Evolutionary conservation across 805 yeast genomes (phyloP), one percentile per base, ranked within the genome.

Genomic region (Yarrowia sp.): DNA sequence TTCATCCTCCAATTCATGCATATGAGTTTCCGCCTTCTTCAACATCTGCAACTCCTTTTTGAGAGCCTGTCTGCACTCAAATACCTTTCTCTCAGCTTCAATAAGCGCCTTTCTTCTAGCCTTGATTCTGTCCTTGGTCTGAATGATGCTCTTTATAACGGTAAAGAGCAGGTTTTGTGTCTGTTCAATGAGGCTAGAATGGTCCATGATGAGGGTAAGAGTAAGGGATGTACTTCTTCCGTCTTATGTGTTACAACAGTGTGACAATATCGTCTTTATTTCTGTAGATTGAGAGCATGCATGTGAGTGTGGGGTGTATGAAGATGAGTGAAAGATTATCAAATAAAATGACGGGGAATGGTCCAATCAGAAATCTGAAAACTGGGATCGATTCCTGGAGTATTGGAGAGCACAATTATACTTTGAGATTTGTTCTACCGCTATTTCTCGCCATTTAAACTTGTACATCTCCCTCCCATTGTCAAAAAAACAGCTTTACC

Each of bases 21-120:
- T 55, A 14, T 55, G 61, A 1, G 7, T 22, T 19, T 55, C 61
- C 8, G 46, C 14, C n/a, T 14, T 40, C 11, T 40, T 41, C 32
- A 55, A 26, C 43, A 40, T 3, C 12, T 8, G 4, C 5, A 55
- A 36, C 15, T 55, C 61, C 36, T 22, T 38, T 10, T 55, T 55
- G 9, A 55, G 61, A 1, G 12, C 61, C 16, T 40, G n/a, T 1
- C 61, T 46, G 14, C 61, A 55, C 61, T 40, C 61, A 8, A 55
- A 40, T 1, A 55, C 61, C 12, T 4, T 8, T 14, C 14, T 40
- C 14, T 55, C 61, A 0, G 61, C 61, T 12, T 15, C 46, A 19
- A 38, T 5, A 4, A 55, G n/a, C 22, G 61, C 61, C 46, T 40
- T 38, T 14, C 61, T 7, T 12, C 22, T 55, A 5, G 40, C 61